Percentiles rank a stretch among this genome's conserved stretches.
These are phyloP conservation scores for Sutorius eximius DNA, from an alignment of 1,284 basidiomycete genomes.

Conservation along the genomic window DNA sequence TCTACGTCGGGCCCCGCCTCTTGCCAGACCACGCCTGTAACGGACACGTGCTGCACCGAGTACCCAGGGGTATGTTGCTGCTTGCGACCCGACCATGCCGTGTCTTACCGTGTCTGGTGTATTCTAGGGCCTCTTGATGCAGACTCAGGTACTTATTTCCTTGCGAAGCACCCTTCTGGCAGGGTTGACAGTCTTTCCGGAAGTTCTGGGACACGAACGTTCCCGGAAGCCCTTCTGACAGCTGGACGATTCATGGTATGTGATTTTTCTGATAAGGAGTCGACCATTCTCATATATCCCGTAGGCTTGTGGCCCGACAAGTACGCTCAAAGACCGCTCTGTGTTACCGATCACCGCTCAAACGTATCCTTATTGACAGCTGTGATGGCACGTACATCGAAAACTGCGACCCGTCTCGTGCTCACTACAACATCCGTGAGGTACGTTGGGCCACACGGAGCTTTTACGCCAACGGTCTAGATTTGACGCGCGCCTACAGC, in stretches of 20 bases:
- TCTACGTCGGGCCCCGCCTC: constrained; percentile 42
- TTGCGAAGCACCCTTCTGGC: background rate
- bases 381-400: constrained; percentile 67
- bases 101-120: constrained; percentile 1
- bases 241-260: constrained; percentile 77
- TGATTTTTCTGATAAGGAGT: background rate
- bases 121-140: constrained; percentile 56
- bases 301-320: constrained; percentile 72
- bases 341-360: background rate
- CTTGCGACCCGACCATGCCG: background rate
- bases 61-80: constrained; percentile 43
- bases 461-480: no score
- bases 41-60: constrained; percentile 54
- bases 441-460: constrained; percentile 30
- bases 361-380: constrained; percentile 35
- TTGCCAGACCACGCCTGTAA: constrained; percentile 45
- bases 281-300: constrained; percentile 4
- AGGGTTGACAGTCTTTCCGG: constrained; percentile 1
- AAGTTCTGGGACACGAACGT: constrained; percentile 69
- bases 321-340: constrained; percentile 40
- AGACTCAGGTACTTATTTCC: constrained; percentile 52
- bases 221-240: constrained; percentile 59
- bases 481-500: constrained; percentile 35
- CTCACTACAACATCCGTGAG: constrained; percentile 54
- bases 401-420: constrained; percentile 66